Evolutionary conservation across 108 stramenopile species (phyloP), one percentile per base, ranked within the genome.

Genomic region (Pseudonitzschia multiseries): DNA sequence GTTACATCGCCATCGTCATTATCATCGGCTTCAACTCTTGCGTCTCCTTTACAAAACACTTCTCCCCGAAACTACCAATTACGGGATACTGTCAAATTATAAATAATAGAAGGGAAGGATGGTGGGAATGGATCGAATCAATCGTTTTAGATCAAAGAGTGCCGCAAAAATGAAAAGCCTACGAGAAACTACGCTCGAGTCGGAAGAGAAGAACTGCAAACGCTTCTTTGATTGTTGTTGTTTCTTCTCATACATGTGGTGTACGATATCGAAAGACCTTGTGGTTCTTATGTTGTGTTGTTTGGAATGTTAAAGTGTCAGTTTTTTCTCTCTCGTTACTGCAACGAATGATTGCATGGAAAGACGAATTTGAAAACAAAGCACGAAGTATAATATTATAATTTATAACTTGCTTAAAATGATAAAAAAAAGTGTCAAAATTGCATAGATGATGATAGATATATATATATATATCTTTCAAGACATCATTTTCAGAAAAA

Each of bases 61-160:
- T 56, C 54, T 62, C 61, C 61, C 15, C 32, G 61, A 21, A 15
- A 10, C 28, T 62, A 62, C 29, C 31, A 62, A 4, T 33, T 62
- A 14, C 61, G 61, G 26, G 61, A 62, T 20, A 62, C 61, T 15
- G 61, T 62, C 20, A 62, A 62, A 12, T 33, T 62, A 17, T 62
- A 40, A 62, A 56, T 21, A 20, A 20, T 21, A 2, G 13, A 3
- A 10, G 13, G 36, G 36, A 14, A 48, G 9, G 2, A 5, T 10
- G 14, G 46, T 42, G 42, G 42, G 10, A 42, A 48, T 48, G 9
- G 46, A 48, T 48, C 46, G 46, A 48, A 18, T 5, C 46, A n/a
- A n/a, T n/a, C 46, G 4, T 18, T 18, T 14, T 48, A 10, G 46
- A 48, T 8, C 4, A 1, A 48, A 48, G 12, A 18, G 2, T 14